phyloP scores from a whole-genome alignment of 768 basidiomycete genomes.

The Nidularia sp. region DNA sequence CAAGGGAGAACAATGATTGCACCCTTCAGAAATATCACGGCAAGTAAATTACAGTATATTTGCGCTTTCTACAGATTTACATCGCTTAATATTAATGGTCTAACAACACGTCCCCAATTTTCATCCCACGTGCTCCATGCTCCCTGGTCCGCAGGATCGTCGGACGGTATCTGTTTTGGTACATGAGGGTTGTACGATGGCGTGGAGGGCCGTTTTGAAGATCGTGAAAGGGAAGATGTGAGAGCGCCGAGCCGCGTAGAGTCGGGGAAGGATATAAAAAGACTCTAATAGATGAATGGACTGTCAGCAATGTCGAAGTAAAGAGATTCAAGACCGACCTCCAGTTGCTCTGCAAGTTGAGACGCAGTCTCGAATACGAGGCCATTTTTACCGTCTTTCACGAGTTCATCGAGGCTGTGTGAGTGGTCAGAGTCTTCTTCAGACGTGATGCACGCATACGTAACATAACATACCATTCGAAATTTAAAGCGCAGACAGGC shows the following conservation, averaged over 20 bases:
- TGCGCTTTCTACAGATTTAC: slow-evolving; percentile 15
- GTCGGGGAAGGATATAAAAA: slow-evolving; percentile 59
- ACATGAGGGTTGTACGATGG: slow-evolving; percentile 13
- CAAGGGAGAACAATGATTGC: too few species aligned
- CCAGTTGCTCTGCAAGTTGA: slow-evolving; percentile 70
- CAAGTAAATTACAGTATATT: not conserved
- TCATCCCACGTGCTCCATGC: slow-evolving; percentile 80
- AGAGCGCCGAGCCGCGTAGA: slow-evolving; percentile 47
- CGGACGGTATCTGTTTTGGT: slow-evolving; percentile 11
- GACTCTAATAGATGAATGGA: slow-evolving; percentile 37
- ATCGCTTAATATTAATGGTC: slow-evolving; percentile 50
- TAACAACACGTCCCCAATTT: slow-evolving; percentile 74
- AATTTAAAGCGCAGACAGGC: slow-evolving; percentile 88
- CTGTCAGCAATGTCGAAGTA: not conserved
- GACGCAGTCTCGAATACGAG: slow-evolving; percentile 64
- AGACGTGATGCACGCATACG: not conserved
- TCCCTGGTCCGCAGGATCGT: slow-evolving; percentile 26
- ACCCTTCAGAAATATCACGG: too few species aligned
- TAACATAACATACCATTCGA: slow-evolving; percentile 66
- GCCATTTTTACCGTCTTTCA: slow-evolving; percentile 82
- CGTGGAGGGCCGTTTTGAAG: slow-evolving; percentile 20
- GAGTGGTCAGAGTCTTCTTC: slow-evolving; percentile 1
- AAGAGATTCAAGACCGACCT: slow-evolving; percentile 36
- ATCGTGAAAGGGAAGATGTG: slow-evolving; percentile 40
- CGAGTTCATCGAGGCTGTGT: slow-evolving; percentile 77